These are phyloP conservation scores for Glutinoglossum americanum DNA, from an alignment of 495 filamentous ascomycete genomes.

Conservation along the genomic window DNA sequence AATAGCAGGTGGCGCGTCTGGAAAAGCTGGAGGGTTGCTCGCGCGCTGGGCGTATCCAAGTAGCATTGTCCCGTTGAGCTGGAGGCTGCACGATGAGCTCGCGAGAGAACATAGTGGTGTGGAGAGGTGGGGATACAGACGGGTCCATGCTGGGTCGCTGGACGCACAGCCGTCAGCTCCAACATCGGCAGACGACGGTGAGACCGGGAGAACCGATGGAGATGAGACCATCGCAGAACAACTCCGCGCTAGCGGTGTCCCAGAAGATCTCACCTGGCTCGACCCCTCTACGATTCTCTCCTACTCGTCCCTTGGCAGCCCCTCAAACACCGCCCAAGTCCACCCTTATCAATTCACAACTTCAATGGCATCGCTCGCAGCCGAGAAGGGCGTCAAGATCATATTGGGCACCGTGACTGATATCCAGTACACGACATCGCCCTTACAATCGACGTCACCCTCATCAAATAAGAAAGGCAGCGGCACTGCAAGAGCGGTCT, in stretches of 20 bases:
- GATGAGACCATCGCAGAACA: no score
- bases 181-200: no score
- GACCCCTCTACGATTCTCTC: slow-evolving; percentile 36
- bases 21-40: slow-evolving; percentile 83
- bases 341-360: slow-evolving; percentile 88
- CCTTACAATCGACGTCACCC: no score
- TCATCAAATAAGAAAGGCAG: slow-evolving; percentile 12
- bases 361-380: slow-evolving; percentile 59
- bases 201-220: no score
- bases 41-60: slow-evolving; percentile 84
- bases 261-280: slow-evolving; percentile 76
- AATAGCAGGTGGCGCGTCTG: slow-evolving; percentile 79
- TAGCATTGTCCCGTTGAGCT: slow-evolving; percentile 72
- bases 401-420: slow-evolving; percentile 39
- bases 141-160: slow-evolving; percentile 54
- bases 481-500: slow-evolving; percentile 20
- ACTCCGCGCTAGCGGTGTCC: slow-evolving; percentile 34
- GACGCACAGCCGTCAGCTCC: slow-evolving; percentile 20
- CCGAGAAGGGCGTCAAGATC: slow-evolving; percentile 52
- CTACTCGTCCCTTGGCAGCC: slow-evolving; percentile 70
- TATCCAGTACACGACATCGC: slow-evolving; percentile 28
- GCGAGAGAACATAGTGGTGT: slow-evolving; percentile 69
- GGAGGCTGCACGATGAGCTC: slow-evolving; percentile 59
- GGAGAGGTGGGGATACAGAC: slow-evolving; percentile 72
- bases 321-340: slow-evolving; percentile 71